Percentiles rank a stretch among this genome's conserved stretches.
Conservation (phyloP, 1,284 basidiomycete species). For the Paramarasmius palmivorus region DNA sequence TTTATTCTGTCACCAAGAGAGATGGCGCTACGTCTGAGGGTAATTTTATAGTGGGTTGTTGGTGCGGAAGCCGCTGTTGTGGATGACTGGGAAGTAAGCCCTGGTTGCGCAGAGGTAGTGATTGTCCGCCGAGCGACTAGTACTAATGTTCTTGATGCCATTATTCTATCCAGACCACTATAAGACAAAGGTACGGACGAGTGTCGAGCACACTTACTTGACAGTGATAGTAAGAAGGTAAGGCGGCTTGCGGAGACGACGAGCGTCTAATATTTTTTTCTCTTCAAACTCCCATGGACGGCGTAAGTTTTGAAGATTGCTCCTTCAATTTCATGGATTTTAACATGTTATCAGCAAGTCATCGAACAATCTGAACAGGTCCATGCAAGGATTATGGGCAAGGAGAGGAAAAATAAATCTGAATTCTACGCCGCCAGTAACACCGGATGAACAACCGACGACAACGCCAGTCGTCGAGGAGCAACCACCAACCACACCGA, state of each 20-base stretch:
- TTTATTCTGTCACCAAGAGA: slow-evolving; percentile 72
- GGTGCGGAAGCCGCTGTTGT: too few species aligned
- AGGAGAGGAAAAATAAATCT: slow-evolving; percentile 64
- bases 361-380: slow-evolving; percentile 70
- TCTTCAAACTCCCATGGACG: slow-evolving; percentile 10
- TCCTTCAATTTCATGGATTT: slow-evolving; percentile 18
- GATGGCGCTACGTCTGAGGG: slow-evolving; percentile 80
- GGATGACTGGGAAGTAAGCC: neutral
- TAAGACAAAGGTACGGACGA: too few species aligned
- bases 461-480: slow-evolving; percentile 28
- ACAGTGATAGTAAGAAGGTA: too few species aligned
- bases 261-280: neutral
- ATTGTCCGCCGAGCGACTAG: too few species aligned
- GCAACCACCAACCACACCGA: slow-evolving; percentile 8
- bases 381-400: slow-evolving; percentile 78
- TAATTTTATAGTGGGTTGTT: slow-evolving; percentile 82
- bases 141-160: too few species aligned
- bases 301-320: slow-evolving; percentile 10
- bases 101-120: too few species aligned
- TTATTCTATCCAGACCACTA: too few species aligned
- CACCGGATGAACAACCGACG: slow-evolving; percentile 17
- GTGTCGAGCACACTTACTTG: too few species aligned
- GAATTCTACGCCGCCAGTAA: slow-evolving; percentile 42
- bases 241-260: neutral
- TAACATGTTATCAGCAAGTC: slow-evolving; percentile 53